Evolutionary conservation across 2,329 filamentous ascomycete species (phyloP).

Genomic region (Cladosporium sphaerospermum): DNA sequence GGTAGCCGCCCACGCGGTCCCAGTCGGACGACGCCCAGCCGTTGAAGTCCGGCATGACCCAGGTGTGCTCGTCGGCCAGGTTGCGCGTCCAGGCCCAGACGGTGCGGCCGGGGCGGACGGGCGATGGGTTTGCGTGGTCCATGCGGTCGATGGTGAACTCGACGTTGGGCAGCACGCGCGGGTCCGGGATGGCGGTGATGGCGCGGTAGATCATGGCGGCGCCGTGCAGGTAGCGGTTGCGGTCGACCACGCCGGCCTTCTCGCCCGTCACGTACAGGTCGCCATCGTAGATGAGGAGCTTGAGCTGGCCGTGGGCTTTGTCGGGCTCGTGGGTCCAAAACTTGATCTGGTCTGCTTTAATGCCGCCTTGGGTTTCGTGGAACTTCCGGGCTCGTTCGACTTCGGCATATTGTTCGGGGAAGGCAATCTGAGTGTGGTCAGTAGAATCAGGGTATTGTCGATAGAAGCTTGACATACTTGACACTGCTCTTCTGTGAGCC

Average conservation of each 20-base stretch:
- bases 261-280: constrained; percentile 23
- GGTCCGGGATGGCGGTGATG: constrained; percentile 31
- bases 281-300: constrained; percentile 25
- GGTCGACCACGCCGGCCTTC: constrained; percentile 20
- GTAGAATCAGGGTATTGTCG: not conserved
- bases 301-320: constrained; percentile 19
- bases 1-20: constrained; percentile 13
- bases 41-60: constrained; percentile 49
- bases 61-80: constrained; percentile 22
- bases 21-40: constrained; percentile 41
- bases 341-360: constrained; percentile 13
- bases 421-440: constrained; percentile 11
- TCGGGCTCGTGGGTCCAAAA: constrained; percentile 14
- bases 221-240: constrained; percentile 34
- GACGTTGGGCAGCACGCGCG: constrained; percentile 36
- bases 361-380: constrained; percentile 16
- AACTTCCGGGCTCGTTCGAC: constrained; percentile 22
- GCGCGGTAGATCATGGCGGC: constrained; percentile 37
- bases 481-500: constrained; percentile 21
- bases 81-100: constrained; percentile 27
- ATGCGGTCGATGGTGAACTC: constrained; percentile 37
- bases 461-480: not conserved
- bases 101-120: constrained; percentile 17
- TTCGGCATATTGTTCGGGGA: constrained; percentile 24
- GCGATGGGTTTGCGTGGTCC: not conserved